Percentiles rank a stretch among this genome's conserved stretches.
phyloP scores from a whole-genome alignment of 495 filamentous ascomycete species.

The Neurospora sp. region DNA sequence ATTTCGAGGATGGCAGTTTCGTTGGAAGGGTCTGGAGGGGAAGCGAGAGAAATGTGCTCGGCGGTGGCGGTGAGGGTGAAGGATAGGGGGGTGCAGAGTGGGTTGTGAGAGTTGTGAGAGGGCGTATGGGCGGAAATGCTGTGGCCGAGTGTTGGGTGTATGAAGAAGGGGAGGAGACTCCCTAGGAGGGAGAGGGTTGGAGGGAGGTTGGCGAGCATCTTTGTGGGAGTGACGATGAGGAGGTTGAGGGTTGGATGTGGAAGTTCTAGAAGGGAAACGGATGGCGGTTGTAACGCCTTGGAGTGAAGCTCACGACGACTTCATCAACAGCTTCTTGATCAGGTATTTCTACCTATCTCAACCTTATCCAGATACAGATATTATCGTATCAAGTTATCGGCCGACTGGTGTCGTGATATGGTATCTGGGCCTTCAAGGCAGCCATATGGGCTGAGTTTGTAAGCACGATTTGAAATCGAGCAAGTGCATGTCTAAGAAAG shows the following conservation, averaged over 20 bases:
- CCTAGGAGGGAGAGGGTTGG: not conserved
- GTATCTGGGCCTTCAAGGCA: not conserved
- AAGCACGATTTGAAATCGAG: not conserved
- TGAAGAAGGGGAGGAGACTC: not conserved
- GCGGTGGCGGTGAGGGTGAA: constrained; percentile 1
- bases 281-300: not conserved
- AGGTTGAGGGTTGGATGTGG: not conserved
- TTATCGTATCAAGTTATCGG: not conserved
- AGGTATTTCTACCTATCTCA: not conserved
- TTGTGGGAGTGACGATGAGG: not conserved
- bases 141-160: not conserved
- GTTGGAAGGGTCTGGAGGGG: constrained; percentile 3
- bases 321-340: not conserved
- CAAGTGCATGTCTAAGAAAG: not conserved
- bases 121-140: not conserved
- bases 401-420: not conserved
- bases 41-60: not conserved
- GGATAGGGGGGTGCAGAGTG: not conserved
- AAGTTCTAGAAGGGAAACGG: not conserved
- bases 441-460: not conserved
- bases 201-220: not conserved
- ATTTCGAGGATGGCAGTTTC: not conserved
- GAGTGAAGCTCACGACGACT: not conserved
- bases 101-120: not conserved
- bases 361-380: not conserved